Evolutionary conservation across 2,329 filamentous ascomycete genomes (phyloP), one percentile per base, ranked within the genome.

Genomic region (Diaporthe ilicicola): DNA sequence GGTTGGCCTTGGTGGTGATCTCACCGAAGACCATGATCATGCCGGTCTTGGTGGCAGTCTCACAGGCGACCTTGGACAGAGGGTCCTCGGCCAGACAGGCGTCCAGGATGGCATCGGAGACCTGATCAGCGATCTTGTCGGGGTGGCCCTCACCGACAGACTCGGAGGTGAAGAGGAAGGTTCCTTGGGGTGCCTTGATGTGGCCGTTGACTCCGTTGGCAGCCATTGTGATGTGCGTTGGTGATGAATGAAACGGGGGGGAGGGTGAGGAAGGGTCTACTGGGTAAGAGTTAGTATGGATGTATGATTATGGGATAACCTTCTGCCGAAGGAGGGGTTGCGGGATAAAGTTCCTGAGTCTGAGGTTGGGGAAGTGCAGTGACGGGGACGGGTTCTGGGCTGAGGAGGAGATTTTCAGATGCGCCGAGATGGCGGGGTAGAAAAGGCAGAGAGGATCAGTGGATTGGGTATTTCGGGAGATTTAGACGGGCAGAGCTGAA

Each of bases 21-120:
- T 99, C 96, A 85, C 94, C 94, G 76, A 97, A 97, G 83, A 97
- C 92, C 96, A 99, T 98, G 85, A 99, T 89, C 96, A 99, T 93
- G 85, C 96, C 96, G 78, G 96, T 99, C 93, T 99, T 99, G 88
- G 96, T 97, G 80, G 96, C 96, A 77, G 95, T 98, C 90, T 99
- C 96, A 86, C 96, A 99, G 83, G 96, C 96, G 78, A 98, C 93
- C 90, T 98, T 99, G 88, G 96, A 98, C 81, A 98, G 91, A 76
- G 95, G 95, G 84, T 99, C 96, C 85, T 96, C 93, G 74, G 88
- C 88, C 81, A 99, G 88, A 88, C 96, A 98, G 86, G 96, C 96
- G 89, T 99, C 96, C 87, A 99, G 95, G 80, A 99, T 90, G 79
- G 96, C 95, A 87, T 99, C 96, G 74, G 95, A 98, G 81, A 98